A percentile compares a stretch with the other conserved stretches of the same genome.
Evolutionary conservation across 2,329 filamentous ascomycete species (phyloP).

Genomic region (Trichoderma breve): DNA sequence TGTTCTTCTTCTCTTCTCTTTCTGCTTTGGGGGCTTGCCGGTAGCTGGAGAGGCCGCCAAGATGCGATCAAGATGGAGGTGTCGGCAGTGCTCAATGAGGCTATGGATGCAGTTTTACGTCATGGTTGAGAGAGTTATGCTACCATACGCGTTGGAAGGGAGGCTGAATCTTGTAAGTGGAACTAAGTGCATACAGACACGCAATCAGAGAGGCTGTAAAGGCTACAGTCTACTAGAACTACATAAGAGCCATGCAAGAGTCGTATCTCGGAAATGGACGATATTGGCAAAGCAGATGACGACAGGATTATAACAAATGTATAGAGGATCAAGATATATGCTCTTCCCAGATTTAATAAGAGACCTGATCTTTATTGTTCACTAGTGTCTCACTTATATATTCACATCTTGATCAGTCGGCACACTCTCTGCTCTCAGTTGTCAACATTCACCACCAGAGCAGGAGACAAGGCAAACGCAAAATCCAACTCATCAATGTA

Average conservation of each 20-base stretch:
- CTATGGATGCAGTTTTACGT: not conserved
- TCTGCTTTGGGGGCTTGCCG: not conserved
- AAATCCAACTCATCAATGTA: not conserved
- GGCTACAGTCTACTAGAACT: no score
- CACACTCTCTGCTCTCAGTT: not conserved
- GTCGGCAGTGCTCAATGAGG: not conserved
- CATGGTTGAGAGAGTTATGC: not conserved
- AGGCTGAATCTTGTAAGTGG: not conserved
- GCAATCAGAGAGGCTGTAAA: not conserved
- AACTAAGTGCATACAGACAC: rapidly evolving
- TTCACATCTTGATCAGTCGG: not conserved
- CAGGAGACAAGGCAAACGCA: not conserved
- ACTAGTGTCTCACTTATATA: not conserved
- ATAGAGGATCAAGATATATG: not conserved
- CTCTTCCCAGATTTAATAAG: not conserved
- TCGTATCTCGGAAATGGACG: no score
- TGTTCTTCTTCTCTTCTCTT: not conserved
- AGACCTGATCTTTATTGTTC: no score
- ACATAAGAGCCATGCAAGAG: no score
- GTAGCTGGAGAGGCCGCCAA: not conserved
- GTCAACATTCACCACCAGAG: not conserved
- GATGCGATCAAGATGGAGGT: not conserved
- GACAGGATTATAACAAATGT: not conserved
- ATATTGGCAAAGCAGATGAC: not conserved
- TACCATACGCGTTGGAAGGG: not conserved